Conservation (phyloP, 1,284 basidiomycete species). For the Malassezia yamatoensis region DNA sequence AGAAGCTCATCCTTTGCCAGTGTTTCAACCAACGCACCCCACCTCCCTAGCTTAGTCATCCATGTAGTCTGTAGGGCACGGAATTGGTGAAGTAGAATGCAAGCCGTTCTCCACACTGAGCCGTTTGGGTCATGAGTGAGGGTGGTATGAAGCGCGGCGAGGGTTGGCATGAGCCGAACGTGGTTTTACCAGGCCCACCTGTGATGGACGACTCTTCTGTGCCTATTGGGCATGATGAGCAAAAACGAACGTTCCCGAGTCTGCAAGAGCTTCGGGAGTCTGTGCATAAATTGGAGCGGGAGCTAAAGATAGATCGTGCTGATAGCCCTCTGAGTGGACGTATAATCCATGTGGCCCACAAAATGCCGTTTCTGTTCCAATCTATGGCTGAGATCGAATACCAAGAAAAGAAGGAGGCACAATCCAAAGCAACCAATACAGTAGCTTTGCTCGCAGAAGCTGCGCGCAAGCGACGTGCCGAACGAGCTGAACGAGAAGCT, state of each 20-base stretch:
- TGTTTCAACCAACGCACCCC: conserved; percentile 31
- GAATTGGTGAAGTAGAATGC: not conserved
- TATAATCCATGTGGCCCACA: conserved; percentile 45
- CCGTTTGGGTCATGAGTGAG: no score
- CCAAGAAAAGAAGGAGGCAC: conserved; percentile 31
- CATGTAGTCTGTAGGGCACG: not conserved
- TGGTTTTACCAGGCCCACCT: not conserved
- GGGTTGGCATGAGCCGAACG: not conserved
- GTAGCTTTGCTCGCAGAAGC: conserved; percentile 40
- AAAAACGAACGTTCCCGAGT: conserved; percentile 4
- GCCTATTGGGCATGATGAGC: not conserved
- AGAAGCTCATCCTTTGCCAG: conserved; percentile 49
- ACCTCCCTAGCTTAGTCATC: conserved; percentile 25
- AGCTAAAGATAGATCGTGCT: conserved; percentile 36
- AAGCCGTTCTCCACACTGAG: no score
- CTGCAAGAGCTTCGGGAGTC: conserved; percentile 12
- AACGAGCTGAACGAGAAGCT: conserved; percentile 13
- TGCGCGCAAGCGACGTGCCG: conserved; percentile 33
- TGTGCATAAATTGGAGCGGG: conserved; percentile 35
- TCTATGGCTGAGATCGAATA: conserved; percentile 36
- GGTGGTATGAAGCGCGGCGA: not conserved
- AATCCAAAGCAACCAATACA: conserved; percentile 31
- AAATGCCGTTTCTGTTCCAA: conserved; percentile 43
- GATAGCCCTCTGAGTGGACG: conserved; percentile 36
- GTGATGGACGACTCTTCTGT: not conserved